Base-by-base conservation (phyloP, 2,329 filamentous ascomycete genomes). In the Penicillium sp. region DNA sequence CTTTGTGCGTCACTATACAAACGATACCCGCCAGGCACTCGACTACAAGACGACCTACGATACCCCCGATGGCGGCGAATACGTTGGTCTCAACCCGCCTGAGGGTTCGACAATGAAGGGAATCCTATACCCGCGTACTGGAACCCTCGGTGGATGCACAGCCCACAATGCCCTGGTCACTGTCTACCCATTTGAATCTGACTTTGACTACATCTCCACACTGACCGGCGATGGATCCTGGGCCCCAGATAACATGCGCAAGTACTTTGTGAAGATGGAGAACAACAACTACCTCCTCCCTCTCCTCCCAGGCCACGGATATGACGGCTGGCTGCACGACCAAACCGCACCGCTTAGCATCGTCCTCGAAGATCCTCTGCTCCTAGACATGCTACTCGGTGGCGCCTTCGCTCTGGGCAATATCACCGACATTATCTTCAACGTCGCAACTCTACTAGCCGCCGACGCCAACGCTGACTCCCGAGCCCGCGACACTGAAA, bases 211-310 rank as follows among this genome's bases (percentile, higher is more conserved):
- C 63, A 82, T 89, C 54, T 81, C 80, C 3, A 70, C 72, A 13
- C 65, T 87, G 27, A 89, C 86, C 2, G 85, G 85, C 4, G 86
- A 89, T 63, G 63, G 71, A 2, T 83, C 82, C 0, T 89, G 86
- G 86, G 72, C 75, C 0, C 74, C 84, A 0, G 71, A 73, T 1
- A 84, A 83, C 57, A 87, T 88, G 84, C 76, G 83, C 58, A 72
- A 79, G 55, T 84, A 86, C 71, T 85, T 83, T 52, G 65, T 74
- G 45, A 77, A 76, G 59, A 64, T 87, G 49, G 84, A 88, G 70
- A 75, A 79, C 54, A 82, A 82, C 74, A 65, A 75, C 9, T 85
- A 87, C 68, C 72, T 84, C 1, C 61, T 66, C 3, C 75, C 65
- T 22, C 73, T 55, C 22, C 59, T 61, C 43, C 51, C 29, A 16